Percentiles rank a stretch among this genome's conserved stretches.
Evolutionary conservation across 2,329 filamentous ascomycete species (phyloP).

Genomic region (Aphanoascus verrucosus): DNA sequence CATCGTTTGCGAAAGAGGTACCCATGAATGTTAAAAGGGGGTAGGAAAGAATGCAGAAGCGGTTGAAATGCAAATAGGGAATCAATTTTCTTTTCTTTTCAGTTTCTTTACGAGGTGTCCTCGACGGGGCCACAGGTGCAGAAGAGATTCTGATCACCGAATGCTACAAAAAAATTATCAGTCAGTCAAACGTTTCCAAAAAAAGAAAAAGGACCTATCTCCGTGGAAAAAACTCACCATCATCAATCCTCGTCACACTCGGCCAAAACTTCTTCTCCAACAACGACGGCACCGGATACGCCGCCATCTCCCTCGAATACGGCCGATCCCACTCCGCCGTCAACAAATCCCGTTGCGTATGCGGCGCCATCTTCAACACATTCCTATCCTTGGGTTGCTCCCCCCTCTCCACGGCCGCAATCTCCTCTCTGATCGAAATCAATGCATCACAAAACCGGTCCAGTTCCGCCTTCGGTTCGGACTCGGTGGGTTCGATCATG

Average conservation of each 20-base stretch:
- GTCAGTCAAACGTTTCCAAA: conserved; percentile 20
- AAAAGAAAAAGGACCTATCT: no score
- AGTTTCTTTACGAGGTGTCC: conserved; percentile 30
- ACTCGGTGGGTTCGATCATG: conserved; percentile 97
- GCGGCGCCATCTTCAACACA: conserved; percentile 79
- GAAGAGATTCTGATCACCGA: conserved; percentile 85
- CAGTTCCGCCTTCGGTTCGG: conserved; percentile 81
- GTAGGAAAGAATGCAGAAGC: background rate
- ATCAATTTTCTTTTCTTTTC: background rate
- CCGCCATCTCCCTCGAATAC: conserved; percentile 71
- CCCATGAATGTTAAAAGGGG: conserved; percentile 2
- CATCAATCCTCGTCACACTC: conserved; percentile 71
- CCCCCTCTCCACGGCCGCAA: conserved; percentile 71
- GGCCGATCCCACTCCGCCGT: conserved; percentile 66
- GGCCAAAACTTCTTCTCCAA: conserved; percentile 99
- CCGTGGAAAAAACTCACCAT: conserved; percentile 51
- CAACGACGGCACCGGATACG: conserved; percentile 72
- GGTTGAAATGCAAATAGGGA: background rate
- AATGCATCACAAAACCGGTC: conserved; percentile 88
- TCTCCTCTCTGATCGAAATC: conserved; percentile 76
- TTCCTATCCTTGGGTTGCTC: conserved; percentile 64
- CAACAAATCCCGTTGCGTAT: conserved; percentile 72
- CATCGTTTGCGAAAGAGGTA: background rate
- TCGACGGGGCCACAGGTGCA: conserved; percentile 86
- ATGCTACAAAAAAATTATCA: conserved; percentile 44